Evolutionary conservation across 2,329 filamentous ascomycete genomes (phyloP).

Genomic region (Cryphonectria radicalis): DNA sequence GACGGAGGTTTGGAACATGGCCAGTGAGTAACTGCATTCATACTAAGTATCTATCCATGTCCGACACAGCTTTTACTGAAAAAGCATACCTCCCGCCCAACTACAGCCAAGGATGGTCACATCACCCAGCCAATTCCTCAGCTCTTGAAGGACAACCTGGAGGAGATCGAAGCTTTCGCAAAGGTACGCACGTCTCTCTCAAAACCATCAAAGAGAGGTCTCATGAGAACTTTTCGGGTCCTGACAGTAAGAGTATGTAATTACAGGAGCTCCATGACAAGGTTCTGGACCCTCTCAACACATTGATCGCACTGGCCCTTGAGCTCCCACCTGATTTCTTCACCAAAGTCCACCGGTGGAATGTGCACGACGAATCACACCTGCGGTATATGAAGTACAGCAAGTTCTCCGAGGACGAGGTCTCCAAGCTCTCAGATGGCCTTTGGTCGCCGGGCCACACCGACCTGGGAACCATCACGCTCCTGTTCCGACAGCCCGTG

Average conservation of each 20-base stretch:
- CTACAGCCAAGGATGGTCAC: conserved; percentile 12
- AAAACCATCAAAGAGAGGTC: conserved; percentile 10
- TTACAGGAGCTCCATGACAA: conserved; percentile 46
- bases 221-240: neutral
- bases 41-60: too few species aligned
- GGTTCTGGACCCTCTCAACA: conserved; percentile 55
- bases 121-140: conserved; percentile 41
- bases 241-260: neutral
- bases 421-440: conserved; percentile 47
- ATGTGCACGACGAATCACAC: conserved; percentile 56
- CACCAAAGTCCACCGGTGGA: conserved; percentile 53
- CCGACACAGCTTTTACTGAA: neutral
- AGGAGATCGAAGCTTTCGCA: conserved; percentile 41
- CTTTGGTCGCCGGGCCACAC: conserved; percentile 51
- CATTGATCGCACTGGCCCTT: conserved; percentile 60
- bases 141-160: conserved; percentile 38
- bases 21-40: conserved; percentile 31
- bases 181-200: neutral
- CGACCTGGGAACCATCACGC: conserved; percentile 56
- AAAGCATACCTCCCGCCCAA: neutral
- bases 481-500: conserved; percentile 59
- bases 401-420: conserved; percentile 49
- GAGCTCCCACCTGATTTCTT: conserved; percentile 59
- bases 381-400: conserved; percentile 65
- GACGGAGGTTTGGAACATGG: conserved; percentile 47